These are phyloP conservation scores for Penicillium psychrosexuale DNA, from an alignment of 2,329 filamentous ascomycete genomes.

Conservation along the genomic window DNA sequence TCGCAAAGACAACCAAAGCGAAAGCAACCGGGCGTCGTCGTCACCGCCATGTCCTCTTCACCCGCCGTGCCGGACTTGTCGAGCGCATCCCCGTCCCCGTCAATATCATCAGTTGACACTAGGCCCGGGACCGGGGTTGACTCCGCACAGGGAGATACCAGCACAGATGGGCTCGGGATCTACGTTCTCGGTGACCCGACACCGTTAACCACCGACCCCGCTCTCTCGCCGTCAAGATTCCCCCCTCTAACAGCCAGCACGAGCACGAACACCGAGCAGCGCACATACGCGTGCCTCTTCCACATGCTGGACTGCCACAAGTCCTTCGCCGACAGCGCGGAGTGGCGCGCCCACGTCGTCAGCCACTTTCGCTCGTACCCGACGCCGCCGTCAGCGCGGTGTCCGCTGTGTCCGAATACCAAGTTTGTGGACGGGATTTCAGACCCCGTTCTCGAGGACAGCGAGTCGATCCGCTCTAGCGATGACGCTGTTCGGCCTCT, in stretches of 20 bases:
- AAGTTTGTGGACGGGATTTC: constrained; percentile 20
- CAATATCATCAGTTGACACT: constrained; percentile 33
- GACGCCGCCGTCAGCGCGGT: constrained; percentile 41
- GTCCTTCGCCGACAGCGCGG: constrained; percentile 36
- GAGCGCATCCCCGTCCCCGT: constrained; percentile 29
- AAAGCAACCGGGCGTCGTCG: constrained; percentile 11
- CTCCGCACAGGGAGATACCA: constrained; percentile 6
- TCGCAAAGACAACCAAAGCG: neutral
- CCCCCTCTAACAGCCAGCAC: neutral
- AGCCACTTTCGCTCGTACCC: constrained; percentile 45
- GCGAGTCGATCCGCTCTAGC: neutral
- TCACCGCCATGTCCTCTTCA: constrained; percentile 18
- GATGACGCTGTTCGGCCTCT: neutral
- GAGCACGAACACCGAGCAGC: neutral
- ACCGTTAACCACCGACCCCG: constrained; percentile 9
- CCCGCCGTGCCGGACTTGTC: constrained; percentile 33
- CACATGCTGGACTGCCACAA: constrained; percentile 45
- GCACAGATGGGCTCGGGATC: constrained; percentile 5
- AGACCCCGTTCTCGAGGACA: constrained; percentile 11
- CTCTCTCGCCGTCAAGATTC: constrained; percentile 9
- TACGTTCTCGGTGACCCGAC: constrained; percentile 21
- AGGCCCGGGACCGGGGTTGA: constrained; percentile 23
- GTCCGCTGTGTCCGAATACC: constrained; percentile 41
- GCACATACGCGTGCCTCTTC: constrained; percentile 42
- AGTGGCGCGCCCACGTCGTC: constrained; percentile 46